Evolutionary conservation across 2,329 filamentous ascomycete genomes (phyloP).

Genomic region (Bimuria novae-zelandiae): DNA sequence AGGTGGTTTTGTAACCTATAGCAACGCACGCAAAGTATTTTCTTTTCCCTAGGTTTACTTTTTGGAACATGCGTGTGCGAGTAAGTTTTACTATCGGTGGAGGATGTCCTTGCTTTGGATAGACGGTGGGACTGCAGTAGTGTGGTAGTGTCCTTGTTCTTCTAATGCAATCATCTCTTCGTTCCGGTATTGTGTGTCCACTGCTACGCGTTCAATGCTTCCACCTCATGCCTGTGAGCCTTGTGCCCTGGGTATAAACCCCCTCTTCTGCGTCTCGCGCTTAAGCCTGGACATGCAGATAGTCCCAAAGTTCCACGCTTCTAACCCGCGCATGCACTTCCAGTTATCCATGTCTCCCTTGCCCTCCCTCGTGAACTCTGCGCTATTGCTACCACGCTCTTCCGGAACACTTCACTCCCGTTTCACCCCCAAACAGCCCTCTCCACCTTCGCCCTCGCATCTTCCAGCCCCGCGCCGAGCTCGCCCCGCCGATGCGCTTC

Average conservation of each 20-base stretch:
- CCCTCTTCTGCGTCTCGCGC: neutral
- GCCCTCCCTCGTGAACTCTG: no score
- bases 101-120: neutral
- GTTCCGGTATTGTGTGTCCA: neutral
- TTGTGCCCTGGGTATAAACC: no score
- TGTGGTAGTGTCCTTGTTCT: neutral
- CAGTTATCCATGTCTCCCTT: neutral
- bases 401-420: no score
- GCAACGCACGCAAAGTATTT: neutral
- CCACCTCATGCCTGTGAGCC: no score
- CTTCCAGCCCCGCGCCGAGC: conserved; percentile 54
- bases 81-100: neutral
- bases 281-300: no score
- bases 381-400: no score
- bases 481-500: conserved; percentile 53
- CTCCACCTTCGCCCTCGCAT: conserved; percentile 56
- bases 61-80: neutral
- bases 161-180: neutral
- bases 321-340: no score
- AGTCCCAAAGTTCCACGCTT: neutral
- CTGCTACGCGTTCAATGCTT: neutral
- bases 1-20: neutral
- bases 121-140: neutral
- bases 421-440: conserved; percentile 36
- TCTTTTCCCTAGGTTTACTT: neutral